These are phyloP conservation scores for Erythrophleum ivorense DNA, from an alignment of 331 rosid species.

Conservation along the genomic window DNA sequence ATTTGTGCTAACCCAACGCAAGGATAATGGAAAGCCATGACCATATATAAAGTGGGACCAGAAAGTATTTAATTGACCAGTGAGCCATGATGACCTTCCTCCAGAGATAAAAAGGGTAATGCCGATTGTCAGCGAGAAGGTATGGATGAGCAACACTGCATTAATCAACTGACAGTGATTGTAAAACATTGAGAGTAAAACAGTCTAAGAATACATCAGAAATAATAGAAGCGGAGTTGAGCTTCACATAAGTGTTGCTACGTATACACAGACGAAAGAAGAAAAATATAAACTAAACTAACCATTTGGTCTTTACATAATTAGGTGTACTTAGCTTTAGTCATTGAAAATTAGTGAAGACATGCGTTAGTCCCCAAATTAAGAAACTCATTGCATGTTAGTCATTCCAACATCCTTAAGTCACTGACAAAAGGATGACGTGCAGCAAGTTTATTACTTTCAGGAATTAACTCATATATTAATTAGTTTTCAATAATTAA, in stretches of 20 bases:
- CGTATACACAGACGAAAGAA: conserved; percentile 5
- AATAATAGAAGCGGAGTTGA: not conserved
- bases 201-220: conserved; percentile 17
- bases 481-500: no score
- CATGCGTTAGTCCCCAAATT: not conserved
- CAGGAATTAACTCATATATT: not conserved
- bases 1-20: conserved; percentile 60
- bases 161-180: conserved; percentile 35
- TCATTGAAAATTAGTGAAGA: no score
- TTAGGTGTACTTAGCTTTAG: not conserved
- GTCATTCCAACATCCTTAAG: not conserved
- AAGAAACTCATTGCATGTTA: not conserved
- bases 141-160: conserved; percentile 92
- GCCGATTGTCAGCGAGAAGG: conserved; percentile 92
- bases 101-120: conserved; percentile 93
- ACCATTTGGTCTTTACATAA: not conserved
- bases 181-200: conserved; percentile 8
- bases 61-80: conserved; percentile 75
- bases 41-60: conserved; percentile 68
- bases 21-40: conserved; percentile 79
- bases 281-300: not conserved
- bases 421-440: not conserved
- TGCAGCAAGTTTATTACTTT: not conserved
- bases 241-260: conserved; percentile 23
- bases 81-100: conserved; percentile 79